A percentile compares a stretch with the other conserved stretches of the same genome.
These are phyloP conservation scores for Acacia pycnantha DNA, from an alignment of 331 rosid genomes.

Conservation along the genomic window DNA sequence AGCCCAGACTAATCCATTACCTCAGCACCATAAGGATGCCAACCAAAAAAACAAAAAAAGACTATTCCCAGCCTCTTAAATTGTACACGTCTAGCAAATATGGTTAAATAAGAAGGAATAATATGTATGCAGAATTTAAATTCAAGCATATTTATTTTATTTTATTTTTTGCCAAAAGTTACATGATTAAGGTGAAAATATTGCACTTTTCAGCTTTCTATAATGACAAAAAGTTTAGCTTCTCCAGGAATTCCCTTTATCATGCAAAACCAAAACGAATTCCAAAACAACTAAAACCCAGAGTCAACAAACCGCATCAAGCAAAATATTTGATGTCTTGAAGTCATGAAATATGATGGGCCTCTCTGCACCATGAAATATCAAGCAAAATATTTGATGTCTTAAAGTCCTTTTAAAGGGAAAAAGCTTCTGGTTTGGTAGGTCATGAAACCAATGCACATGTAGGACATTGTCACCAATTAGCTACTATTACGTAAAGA, in stretches of 20 bases:
- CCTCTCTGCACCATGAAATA: slow-evolving; percentile 84
- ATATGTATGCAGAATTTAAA: neutral
- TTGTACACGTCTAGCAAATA: neutral
- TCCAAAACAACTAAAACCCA: neutral
- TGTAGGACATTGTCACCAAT: no score
- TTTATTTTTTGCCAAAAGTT: neutral
- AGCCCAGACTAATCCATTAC: slow-evolving; percentile 6
- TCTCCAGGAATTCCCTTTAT: neutral
- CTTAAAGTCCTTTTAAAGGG: no score
- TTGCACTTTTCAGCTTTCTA: neutral
- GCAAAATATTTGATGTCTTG: slow-evolving; percentile 87
- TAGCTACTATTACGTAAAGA: no score
- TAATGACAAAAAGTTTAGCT: neutral
- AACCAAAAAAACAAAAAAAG: neutral
- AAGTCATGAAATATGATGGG: slow-evolving; percentile 89
- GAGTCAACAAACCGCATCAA: slow-evolving; percentile 69
- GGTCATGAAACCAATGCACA: no score
- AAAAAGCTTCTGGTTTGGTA: no score
- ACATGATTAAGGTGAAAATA: neutral
- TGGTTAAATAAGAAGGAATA: slow-evolving; percentile 17
- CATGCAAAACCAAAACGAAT: neutral
- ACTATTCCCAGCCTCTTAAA: neutral
- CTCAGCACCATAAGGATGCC: slow-evolving; percentile 23
- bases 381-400: no score
- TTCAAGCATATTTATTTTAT: neutral